Percentiles rank a stretch among this genome's conserved stretches.
Evolutionary conservation across 169 alveolate genomes (phyloP).

Genomic region (Miamiensis avidus): DNA sequence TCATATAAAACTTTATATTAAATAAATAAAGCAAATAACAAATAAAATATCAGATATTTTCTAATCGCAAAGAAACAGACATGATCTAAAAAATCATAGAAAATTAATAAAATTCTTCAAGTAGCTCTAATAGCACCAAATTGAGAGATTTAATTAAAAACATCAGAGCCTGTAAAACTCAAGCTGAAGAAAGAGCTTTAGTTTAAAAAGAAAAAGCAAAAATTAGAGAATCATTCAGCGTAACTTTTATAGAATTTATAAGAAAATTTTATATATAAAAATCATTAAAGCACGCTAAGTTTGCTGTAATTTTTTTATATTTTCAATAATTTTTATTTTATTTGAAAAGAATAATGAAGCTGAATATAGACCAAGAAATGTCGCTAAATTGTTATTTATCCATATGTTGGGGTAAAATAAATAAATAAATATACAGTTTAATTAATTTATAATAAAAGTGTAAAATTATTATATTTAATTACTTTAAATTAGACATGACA

Average conservation of each 20-base stretch:
- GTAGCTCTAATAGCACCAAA: conserved; percentile 39
- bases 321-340: no score
- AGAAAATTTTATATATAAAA: no score
- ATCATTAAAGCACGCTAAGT: no score
- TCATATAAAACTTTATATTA: no score
- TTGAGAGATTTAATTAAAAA: conserved; percentile 96
- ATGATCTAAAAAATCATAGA: background rate
- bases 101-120: background rate
- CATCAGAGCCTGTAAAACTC: conserved; percentile 98
- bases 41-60: no score
- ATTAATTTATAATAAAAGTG: no score
- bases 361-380: conserved; percentile 93
- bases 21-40: no score
- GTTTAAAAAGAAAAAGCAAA: conserved; percentile 98
- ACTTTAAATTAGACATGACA: conserved; percentile 83
- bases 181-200: conserved; percentile 99
- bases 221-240: conserved; percentile 96
- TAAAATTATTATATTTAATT: no score
- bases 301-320: no score
- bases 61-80: background rate
- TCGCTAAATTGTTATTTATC: conserved; percentile 97
- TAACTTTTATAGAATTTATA: no score
- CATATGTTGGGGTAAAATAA: conserved; percentile 96
- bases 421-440: background rate
- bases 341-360: conserved; percentile 76